Conservation (phyloP, 2,329 filamentous ascomycete species). For the Aspergillus alliaceus region DNA sequence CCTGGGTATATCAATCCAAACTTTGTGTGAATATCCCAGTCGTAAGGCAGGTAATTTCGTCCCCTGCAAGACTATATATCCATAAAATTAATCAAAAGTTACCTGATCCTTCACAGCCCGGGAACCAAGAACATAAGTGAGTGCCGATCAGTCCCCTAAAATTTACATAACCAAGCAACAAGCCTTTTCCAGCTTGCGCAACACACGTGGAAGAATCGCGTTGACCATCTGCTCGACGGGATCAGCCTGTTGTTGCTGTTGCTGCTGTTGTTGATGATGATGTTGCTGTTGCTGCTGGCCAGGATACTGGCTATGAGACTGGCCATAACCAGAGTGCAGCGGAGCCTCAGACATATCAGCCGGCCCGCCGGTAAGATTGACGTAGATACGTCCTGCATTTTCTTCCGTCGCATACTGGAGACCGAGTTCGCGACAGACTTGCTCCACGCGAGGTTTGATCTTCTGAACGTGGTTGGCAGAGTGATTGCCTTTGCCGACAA, state of each 20-base stretch:
- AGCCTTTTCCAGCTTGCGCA: conserved; percentile 65
- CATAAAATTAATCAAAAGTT: not conserved
- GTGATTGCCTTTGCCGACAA: conserved; percentile 95
- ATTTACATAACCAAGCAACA: conserved; percentile 76
- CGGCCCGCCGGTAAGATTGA: conserved; percentile 76
- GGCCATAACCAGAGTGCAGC: conserved; percentile 46
- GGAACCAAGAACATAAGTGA: conserved; percentile 4
- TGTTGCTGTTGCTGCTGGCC: conserved; percentile 38
- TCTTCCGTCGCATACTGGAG: conserved; percentile 82
- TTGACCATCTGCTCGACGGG: conserved; percentile 61
- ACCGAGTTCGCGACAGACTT: conserved; percentile 78
- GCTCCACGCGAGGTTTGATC: conserved; percentile 91
- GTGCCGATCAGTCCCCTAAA: not conserved
- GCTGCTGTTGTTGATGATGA: conserved; percentile 39
- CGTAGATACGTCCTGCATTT: conserved; percentile 85
- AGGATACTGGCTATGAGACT: conserved; percentile 41
- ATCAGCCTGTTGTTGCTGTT: conserved; percentile 49
- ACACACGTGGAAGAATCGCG: conserved; percentile 59
- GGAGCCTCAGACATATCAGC: conserved; percentile 46
- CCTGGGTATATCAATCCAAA: conserved; percentile 20
- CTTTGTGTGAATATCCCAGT: conserved; percentile 2
- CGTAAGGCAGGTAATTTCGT: not conserved
- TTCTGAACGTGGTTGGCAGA: conserved; percentile 79
- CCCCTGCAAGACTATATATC: not conserved
- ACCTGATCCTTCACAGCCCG: not conserved